Evolutionary conservation across 2,329 filamentous ascomycete genomes (phyloP).

Genomic region (Monilinia laxa): DNA sequence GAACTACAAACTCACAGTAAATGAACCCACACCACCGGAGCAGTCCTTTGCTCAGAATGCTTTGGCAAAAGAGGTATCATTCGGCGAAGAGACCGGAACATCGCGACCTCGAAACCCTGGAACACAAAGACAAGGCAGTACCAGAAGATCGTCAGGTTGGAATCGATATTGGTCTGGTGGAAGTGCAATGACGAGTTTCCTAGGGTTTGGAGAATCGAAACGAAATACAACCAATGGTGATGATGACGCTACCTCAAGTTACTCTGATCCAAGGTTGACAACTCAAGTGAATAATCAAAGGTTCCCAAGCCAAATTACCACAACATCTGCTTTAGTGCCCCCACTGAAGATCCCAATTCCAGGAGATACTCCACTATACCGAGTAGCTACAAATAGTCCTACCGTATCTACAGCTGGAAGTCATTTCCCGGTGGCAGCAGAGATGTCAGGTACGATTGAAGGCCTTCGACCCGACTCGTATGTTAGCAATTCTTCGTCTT

Average conservation of each 20-base stretch:
- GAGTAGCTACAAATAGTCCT: slow-evolving; percentile 68
- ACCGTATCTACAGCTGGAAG: slow-evolving; percentile 56
- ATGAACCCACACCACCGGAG: slow-evolving; percentile 58
- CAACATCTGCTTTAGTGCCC: slow-evolving; percentile 69
- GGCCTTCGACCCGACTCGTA: slow-evolving; percentile 48
- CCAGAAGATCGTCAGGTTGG: slow-evolving; percentile 69
- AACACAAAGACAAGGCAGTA: slow-evolving; percentile 36
- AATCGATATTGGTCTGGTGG: slow-evolving; percentile 76
- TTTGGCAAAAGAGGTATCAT: slow-evolving; percentile 29
- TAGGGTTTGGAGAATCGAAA: slow-evolving; percentile 54
- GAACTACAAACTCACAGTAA: slow-evolving; percentile 60
- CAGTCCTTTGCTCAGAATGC: slow-evolving; percentile 17
- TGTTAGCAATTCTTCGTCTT: slow-evolving; percentile 37
- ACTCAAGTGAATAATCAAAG: slow-evolving; percentile 47
- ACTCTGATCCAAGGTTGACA: slow-evolving; percentile 46
- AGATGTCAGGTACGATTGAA: slow-evolving; percentile 61
- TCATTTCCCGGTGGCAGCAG: slow-evolving; percentile 54
- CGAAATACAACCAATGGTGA: slow-evolving; percentile 48
- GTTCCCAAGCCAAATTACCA: slow-evolving; percentile 51
- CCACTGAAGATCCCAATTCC: slow-evolving; percentile 64
- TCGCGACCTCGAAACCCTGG: slow-evolving; percentile 31
- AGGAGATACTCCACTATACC: slow-evolving; percentile 49
- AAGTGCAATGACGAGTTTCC: slow-evolving; percentile 60
- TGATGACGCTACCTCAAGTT: slow-evolving; percentile 51
- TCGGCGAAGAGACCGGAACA: slow-evolving; percentile 40